These are phyloP conservation scores for Strigomonas oncopelti DNA, from an alignment of 208 protist genomes.

Conservation along the genomic window DNA sequence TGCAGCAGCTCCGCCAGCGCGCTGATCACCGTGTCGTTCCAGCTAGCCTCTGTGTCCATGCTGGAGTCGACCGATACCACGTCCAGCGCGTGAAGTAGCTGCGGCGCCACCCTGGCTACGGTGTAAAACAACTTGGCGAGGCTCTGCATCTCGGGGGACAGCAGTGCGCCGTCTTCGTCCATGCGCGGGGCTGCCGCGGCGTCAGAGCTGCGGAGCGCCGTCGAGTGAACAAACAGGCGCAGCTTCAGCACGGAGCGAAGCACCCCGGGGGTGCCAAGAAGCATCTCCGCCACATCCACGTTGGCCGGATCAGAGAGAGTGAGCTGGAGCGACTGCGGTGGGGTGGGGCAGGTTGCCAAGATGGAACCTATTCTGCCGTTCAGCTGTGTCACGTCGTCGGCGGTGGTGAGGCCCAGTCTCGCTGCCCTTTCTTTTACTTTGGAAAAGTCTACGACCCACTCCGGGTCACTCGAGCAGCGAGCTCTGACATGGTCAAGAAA, in stretches of 20 bases:
- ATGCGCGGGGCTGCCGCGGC: background rate
- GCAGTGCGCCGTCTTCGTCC: conserved; percentile 1
- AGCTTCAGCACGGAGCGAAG: conserved; percentile 25
- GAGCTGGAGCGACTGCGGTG: conserved; percentile 14
- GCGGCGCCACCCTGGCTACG: background rate
- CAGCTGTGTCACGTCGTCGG: conserved; percentile 12
- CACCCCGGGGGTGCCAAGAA: conserved; percentile 15
- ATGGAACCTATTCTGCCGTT: conserved; percentile 13
- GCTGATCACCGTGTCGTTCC: conserved; percentile 7
- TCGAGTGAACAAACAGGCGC: conserved; percentile 18
- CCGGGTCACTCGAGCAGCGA: background rate
- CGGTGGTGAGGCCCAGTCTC: conserved; percentile 5
- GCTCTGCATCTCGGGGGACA: background rate
- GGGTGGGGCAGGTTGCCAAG: conserved; percentile 10
- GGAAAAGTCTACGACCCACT: conserved; percentile 49
- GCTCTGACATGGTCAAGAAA: background rate
- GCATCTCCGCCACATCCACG: conserved; percentile 6
- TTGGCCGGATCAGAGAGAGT: conserved; percentile 18
- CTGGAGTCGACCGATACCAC: conserved; percentile 1
- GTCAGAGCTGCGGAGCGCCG: conserved; percentile 7
- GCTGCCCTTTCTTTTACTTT: conserved; percentile 15
- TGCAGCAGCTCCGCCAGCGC: conserved; percentile 5
- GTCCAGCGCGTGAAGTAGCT: background rate
- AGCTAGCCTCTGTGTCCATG: conserved; percentile 7
- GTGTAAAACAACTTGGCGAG: conserved; percentile 7